Conservation (phyloP, 495 filamentous ascomycete genomes). For the Tetracladium marchalianum region DNA sequence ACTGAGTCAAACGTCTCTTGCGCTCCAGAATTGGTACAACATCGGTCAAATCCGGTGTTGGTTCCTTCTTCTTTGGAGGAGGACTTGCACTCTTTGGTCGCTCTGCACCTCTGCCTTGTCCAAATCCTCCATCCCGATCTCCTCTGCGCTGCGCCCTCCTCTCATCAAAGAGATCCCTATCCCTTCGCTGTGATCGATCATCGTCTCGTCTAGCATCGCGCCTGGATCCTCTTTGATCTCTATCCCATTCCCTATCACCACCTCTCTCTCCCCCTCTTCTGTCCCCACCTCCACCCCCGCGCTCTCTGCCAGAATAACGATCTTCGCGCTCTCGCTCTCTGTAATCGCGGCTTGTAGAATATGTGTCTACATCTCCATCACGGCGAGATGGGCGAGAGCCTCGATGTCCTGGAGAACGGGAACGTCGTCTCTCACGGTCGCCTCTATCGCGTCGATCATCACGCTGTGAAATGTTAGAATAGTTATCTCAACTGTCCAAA, state of each 20-base stretch:
- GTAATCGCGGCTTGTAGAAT: conserved; percentile 84
- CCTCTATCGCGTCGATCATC: conserved; percentile 37
- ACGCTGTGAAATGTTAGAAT: conserved; percentile 35
- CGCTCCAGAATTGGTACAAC: conserved; percentile 66
- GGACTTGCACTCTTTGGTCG: conserved; percentile 71
- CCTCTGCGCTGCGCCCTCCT: conserved; percentile 41
- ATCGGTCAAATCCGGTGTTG: conserved; percentile 90
- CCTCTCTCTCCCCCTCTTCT: conserved; percentile 63
- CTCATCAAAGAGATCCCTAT: conserved; percentile 57
- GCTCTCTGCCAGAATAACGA: conserved; percentile 60
- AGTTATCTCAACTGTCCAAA: background rate
- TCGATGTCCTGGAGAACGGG: conserved; percentile 61
- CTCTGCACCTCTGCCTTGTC: conserved; percentile 44
- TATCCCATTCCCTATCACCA: conserved; percentile 60
- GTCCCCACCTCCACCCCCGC: conserved; percentile 38
- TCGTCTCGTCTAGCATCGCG: conserved; percentile 51
- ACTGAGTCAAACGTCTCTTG: conserved; percentile 88
- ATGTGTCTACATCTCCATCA: conserved; percentile 67
- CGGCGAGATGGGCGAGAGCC: conserved; percentile 43
- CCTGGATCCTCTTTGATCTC: conserved; percentile 51
- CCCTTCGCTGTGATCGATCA: conserved; percentile 48
- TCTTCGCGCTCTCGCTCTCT: conserved; percentile 87
- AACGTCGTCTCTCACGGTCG: conserved; percentile 54
- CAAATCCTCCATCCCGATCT: conserved; percentile 37
- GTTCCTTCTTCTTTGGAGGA: conserved; percentile 80